Evolutionary conservation across 371 early-diverging fungal genomes (phyloP).

Genomic region (Dichotomocladium elegans): DNA sequence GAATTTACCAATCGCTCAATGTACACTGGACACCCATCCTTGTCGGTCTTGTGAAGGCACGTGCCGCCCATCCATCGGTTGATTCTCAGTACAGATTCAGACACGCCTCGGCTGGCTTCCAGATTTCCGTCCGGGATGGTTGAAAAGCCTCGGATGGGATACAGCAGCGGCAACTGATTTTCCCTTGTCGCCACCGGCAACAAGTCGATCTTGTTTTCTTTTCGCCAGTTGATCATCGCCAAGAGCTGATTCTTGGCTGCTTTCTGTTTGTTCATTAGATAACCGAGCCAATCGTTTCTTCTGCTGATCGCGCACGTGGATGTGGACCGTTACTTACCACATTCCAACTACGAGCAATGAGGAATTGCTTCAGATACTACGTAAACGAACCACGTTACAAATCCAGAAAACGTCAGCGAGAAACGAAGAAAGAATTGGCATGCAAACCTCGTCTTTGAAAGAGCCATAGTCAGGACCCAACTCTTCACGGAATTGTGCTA

Average conservation of each 20-base stretch:
- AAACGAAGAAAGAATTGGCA: not conserved
- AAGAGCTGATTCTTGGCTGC: conserved; percentile 65
- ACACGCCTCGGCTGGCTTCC: conserved; percentile 55
- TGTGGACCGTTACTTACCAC: conserved; percentile 34
- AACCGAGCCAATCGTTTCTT: not conserved
- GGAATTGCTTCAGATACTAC: conserved; percentile 55
- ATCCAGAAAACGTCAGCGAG: not conserved
- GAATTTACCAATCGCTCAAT: conserved; percentile 70
- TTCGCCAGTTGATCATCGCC: conserved; percentile 70
- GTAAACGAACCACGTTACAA: not conserved
- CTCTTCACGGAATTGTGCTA: not conserved
- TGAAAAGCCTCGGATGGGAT: conserved; percentile 70
- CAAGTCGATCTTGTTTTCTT: conserved; percentile 59
- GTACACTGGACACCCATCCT: conserved; percentile 75
- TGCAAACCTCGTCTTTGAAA: not conserved
- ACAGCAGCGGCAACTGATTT: conserved; percentile 66
- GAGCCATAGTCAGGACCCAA: not conserved
- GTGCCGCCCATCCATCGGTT: conserved; percentile 76
- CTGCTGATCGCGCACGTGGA: not conserved
- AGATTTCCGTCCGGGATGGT: conserved; percentile 68
- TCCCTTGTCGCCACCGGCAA: conserved; percentile 62
- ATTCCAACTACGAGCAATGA: conserved; percentile 61
- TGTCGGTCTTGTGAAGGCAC: conserved; percentile 79
- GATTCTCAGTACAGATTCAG: conserved; percentile 66
- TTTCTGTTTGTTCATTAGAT: conserved; percentile 26